Evolutionary conservation across 768 basidiomycete genomes (phyloP).

Genomic region (Rhodosporidiobolus odoratus): DNA sequence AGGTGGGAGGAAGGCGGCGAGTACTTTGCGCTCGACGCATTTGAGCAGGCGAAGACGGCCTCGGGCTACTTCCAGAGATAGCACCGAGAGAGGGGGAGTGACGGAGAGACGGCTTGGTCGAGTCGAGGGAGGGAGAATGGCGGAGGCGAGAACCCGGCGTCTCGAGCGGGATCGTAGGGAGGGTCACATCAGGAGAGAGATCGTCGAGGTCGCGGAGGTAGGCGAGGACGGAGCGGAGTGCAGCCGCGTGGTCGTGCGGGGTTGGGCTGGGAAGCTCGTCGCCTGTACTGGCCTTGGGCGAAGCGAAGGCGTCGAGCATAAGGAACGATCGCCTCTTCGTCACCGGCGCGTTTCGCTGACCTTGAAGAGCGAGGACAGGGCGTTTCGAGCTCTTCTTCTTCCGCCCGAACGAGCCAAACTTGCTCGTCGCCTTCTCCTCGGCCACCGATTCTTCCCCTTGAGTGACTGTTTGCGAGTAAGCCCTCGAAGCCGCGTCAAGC

Average conservation of each 20-base stretch:
- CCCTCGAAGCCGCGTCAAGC: conserved; percentile 12
- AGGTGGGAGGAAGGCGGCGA: conserved; percentile 8
- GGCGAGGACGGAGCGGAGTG: conserved; percentile 84
- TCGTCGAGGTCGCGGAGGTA: conserved; percentile 96
- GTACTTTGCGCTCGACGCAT: conserved; percentile 29
- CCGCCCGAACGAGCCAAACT: conserved; percentile 21
- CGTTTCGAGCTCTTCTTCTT: conserved; percentile 14
- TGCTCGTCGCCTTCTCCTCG: not conserved
- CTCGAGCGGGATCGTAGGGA: conserved; percentile 24
- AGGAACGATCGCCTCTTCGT: conserved; percentile 80
- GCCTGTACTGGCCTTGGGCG: conserved; percentile 53
- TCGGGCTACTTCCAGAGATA: not conserved
- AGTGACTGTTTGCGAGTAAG: conserved; percentile 31
- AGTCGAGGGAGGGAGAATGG: conserved; percentile 7
- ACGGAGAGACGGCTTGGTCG: not conserved
- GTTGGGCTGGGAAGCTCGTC: conserved; percentile 58
- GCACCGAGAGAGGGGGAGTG: conserved; percentile 6
- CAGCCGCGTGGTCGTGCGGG: conserved; percentile 39
- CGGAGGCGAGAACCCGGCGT: not conserved
- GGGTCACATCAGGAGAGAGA: conserved; percentile 56
- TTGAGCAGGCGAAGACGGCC: conserved; percentile 7
- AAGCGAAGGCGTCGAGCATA: conserved; percentile 66
- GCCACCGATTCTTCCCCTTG: conserved; percentile 17
- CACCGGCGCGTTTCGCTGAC: conserved; percentile 46
- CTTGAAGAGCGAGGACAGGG: not conserved